Evolutionary conservation across 306 rosid genomes (phyloP).

Genomic region (Phaseolus lunatus): DNA sequence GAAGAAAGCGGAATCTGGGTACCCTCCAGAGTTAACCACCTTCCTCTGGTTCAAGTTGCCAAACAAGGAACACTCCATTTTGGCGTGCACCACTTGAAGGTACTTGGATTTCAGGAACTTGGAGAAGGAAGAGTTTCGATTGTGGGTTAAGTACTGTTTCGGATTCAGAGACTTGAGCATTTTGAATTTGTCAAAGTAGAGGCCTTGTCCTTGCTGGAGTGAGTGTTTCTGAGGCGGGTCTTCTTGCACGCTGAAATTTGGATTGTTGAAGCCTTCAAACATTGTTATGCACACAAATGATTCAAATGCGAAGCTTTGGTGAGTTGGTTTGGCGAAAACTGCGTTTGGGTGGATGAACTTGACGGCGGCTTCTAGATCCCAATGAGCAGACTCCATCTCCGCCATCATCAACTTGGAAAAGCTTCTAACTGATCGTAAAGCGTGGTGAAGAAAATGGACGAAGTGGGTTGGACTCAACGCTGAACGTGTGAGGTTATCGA

Average conservation of each 20-base stretch:
- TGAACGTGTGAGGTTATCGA: constrained; percentile 57
- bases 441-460: constrained; percentile 62
- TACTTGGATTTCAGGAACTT: constrained; percentile 73
- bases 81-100: constrained; percentile 77
- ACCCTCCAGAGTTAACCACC: constrained; percentile 69
- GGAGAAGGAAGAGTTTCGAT: constrained; percentile 64
- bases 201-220: constrained; percentile 13
- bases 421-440: constrained; percentile 56
- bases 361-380: constrained; percentile 83
- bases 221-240: constrained; percentile 41
- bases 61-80: constrained; percentile 94
- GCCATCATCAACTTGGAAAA: constrained; percentile 70
- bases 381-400: constrained; percentile 86
- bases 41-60: constrained; percentile 90
- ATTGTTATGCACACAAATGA: constrained; percentile 75
- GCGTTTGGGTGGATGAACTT: constrained; percentile 71
- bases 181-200: constrained; percentile 71
- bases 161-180: constrained; percentile 59
- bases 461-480: constrained; percentile 63
- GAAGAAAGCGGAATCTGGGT: constrained; percentile 82
- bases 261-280: constrained; percentile 76
- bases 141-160: constrained; percentile 53
- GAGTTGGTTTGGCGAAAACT: constrained; percentile 58
- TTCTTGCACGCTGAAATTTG: constrained; percentile 49
- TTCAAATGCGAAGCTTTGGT: constrained; percentile 70